Conservation (phyloP, 768 basidiomycete species). For the Clitopilus hobsonii region DNA sequence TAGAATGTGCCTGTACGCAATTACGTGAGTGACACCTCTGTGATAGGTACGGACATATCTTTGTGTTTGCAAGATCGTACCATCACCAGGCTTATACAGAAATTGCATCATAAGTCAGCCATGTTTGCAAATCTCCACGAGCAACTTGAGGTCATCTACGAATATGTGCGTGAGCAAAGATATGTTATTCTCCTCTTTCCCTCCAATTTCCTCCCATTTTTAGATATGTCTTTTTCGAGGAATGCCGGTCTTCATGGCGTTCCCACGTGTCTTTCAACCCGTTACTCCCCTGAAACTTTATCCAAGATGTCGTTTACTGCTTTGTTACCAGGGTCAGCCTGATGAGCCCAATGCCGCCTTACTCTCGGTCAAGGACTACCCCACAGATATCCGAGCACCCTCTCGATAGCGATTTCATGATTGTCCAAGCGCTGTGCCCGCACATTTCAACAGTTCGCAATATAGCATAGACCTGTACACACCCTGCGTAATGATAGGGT, state of each 20-base stretch:
- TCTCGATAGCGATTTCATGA: background rate
- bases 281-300: background rate
- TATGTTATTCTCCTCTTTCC: background rate
- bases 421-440: background rate
- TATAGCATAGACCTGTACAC: too few species aligned
- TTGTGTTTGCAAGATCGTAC: too few species aligned
- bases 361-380: background rate
- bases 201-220: background rate
- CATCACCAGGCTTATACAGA: background rate
- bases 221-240: background rate
- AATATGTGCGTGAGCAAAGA: background rate
- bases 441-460: background rate
- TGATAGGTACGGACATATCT: background rate
- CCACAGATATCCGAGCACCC: background rate
- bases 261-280: background rate
- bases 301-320: background rate
- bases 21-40: background rate
- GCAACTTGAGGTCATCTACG: background rate
- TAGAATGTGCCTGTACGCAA: background rate
- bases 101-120: background rate
- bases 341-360: background rate
- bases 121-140: background rate
- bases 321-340: background rate
- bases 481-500: background rate
- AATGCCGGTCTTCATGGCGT: background rate